Evolutionary conservation across 495 filamentous ascomycete species (phyloP).

Genomic region (Trichoderma virens): DNA sequence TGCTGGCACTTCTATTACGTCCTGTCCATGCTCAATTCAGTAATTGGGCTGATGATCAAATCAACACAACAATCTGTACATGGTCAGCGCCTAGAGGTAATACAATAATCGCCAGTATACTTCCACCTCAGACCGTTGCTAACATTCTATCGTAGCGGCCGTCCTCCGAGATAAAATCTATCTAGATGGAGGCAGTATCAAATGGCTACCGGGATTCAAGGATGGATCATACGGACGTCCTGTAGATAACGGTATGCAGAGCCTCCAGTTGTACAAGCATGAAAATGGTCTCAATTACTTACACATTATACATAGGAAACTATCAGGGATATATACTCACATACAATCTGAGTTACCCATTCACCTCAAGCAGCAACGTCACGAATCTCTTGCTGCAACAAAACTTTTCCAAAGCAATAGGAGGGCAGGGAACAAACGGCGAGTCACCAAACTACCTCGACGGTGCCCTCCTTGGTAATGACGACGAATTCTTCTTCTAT

Average conservation of each 20-base stretch:
- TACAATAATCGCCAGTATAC: background rate
- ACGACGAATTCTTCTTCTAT: slow-evolving; percentile 50
- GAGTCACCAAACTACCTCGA: slow-evolving; percentile 52
- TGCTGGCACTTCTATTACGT: background rate
- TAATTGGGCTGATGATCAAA: slow-evolving; percentile 34
- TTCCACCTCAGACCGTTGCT: slow-evolving; percentile 9
- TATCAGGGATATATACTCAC: slow-evolving; percentile 41
- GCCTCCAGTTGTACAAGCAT: slow-evolving; percentile 6
- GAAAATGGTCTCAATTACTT: background rate
- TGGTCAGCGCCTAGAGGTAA: slow-evolving; percentile 50
- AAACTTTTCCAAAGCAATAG: slow-evolving; percentile 32
- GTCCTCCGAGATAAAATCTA: slow-evolving; percentile 60
- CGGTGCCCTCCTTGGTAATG: slow-evolving; percentile 59
- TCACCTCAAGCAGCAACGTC: slow-evolving; percentile 46
- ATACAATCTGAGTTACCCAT: slow-evolving; percentile 52
- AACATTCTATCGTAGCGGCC: slow-evolving; percentile 37
- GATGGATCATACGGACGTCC: slow-evolving; percentile 24
- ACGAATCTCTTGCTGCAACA: slow-evolving; percentile 37
- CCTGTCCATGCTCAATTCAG: slow-evolving; percentile 19
- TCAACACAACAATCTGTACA: slow-evolving; percentile 49
- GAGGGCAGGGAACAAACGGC: slow-evolving; percentile 41
- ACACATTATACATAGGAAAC: slow-evolving; percentile 26
- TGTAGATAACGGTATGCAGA: slow-evolving; percentile 29
- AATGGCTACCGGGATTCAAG: slow-evolving; percentile 36
- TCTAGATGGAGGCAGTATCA: slow-evolving; percentile 56